A percentile compares a stretch with the other conserved stretches of the same genome.
phyloP scores from a whole-genome alignment of 768 basidiomycete species.

The Suillus tomentosus region DNA sequence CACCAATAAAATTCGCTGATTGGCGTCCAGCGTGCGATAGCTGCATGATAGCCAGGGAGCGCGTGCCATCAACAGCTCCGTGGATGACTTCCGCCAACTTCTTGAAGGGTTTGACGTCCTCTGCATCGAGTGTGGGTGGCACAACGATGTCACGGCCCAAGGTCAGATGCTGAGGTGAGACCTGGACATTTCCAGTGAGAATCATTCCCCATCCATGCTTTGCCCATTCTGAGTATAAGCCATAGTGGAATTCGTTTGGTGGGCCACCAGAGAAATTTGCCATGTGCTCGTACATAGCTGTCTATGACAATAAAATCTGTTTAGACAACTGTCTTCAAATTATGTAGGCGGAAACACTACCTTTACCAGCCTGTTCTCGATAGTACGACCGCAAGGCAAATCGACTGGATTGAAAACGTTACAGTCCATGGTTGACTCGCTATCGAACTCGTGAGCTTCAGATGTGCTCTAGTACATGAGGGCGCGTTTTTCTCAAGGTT shows the following conservation, averaged over 20 bases:
- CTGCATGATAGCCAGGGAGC: constrained; percentile 70
- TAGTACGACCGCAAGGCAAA: constrained; percentile 36
- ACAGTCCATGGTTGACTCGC: constrained; percentile 18
- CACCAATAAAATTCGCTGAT: constrained; percentile 71
- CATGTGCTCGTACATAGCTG: constrained; percentile 89
- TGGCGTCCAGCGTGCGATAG: constrained; percentile 85
- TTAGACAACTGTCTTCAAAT: neutral
- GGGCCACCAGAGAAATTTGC: constrained; percentile 64
- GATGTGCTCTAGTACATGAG: neutral
- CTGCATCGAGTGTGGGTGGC: constrained; percentile 45
- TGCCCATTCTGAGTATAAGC: constrained; percentile 77
- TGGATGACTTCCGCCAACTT: constrained; percentile 54
- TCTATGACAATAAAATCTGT: constrained; percentile 45
- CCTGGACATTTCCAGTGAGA: constrained; percentile 83
- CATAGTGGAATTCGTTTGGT: constrained; percentile 64
- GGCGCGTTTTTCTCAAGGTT: neutral
- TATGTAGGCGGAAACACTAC: constrained; percentile 30
- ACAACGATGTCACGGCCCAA: constrained; percentile 74
- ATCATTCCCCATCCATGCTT: constrained; percentile 84
- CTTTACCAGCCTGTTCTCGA: constrained; percentile 57
- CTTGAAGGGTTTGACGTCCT: constrained; percentile 51
- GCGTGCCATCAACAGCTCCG: constrained; percentile 21
- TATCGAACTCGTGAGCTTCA: neutral
- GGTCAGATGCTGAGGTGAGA: constrained; percentile 60
- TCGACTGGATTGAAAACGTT: constrained; percentile 28